Conservation (phyloP, 805 yeast genomes). For the Metschnikowia shivogae region DNA sequence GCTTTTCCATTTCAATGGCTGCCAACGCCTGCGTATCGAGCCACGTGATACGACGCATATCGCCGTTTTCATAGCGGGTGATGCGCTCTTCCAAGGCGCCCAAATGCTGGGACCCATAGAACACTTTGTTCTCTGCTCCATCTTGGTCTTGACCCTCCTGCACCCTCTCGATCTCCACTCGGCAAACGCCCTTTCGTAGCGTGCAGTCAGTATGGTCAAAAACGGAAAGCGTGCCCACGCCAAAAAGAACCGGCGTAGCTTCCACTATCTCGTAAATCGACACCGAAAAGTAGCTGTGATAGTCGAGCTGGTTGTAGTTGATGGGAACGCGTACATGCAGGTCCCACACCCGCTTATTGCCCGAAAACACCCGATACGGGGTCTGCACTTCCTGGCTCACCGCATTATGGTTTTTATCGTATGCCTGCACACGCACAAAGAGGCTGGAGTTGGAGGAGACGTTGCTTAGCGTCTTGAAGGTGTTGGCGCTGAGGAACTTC, state of each 20-base stretch:
- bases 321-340: conserved; percentile 74
- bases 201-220: conserved; percentile 54
- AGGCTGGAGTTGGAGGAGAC: conserved; percentile 34
- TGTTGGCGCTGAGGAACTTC: conserved; percentile 32
- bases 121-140: neutral
- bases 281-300: conserved; percentile 56
- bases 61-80: conserved; percentile 66
- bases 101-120: too few relatives aligned
- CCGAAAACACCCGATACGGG: conserved; percentile 30
- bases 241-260: conserved; percentile 50
- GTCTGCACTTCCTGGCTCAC: conserved; percentile 33
- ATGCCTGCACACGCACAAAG: conserved; percentile 27
- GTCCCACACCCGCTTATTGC: conserved; percentile 54
- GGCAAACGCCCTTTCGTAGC: conserved; percentile 68
- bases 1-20: conserved; percentile 26
- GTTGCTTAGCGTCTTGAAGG: conserved; percentile 31
- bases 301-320: conserved; percentile 63
- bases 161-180: conserved; percentile 20
- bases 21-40: conserved; percentile 63
- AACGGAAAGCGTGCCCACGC: conserved; percentile 53
- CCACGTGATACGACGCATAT: conserved; percentile 62
- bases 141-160: neutral
- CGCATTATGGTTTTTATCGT: conserved; percentile 29
- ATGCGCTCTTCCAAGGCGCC: conserved; percentile 27
- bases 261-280: conserved; percentile 66